Evolutionary conservation across 2,329 filamentous ascomycete species (phyloP).

Genomic region (Furcasterigmium furcatum): DNA sequence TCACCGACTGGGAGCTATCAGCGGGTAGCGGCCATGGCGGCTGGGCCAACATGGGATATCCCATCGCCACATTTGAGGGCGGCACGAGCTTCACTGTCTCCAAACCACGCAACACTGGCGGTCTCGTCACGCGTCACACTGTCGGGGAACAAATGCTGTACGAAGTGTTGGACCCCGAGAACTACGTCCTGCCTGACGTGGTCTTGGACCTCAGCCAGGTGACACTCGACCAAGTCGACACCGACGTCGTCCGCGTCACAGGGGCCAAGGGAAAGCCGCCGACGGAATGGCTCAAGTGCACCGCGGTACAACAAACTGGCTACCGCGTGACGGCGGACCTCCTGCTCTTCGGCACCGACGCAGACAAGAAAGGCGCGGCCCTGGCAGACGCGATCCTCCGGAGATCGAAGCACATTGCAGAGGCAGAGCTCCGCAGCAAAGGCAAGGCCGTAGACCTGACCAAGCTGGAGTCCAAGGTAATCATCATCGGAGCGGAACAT

Average conservation of each 20-base stretch:
- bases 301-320: conserved; percentile 2
- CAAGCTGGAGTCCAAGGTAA: conserved; percentile 3
- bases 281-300: conserved; percentile 5
- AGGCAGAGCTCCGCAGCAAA: not conserved
- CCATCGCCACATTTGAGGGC: conserved; percentile 3
- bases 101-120: conserved; percentile 1
- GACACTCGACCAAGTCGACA: not conserved
- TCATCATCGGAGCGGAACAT: conserved; percentile 4
- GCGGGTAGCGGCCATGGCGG: conserved; percentile 2
- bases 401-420: not conserved
- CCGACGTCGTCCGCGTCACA: conserved; percentile 1
- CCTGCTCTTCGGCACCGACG: conserved; percentile 1
- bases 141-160: conserved; percentile 5
- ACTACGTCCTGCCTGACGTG: conserved; percentile 5
- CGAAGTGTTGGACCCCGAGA: conserved; percentile 5
- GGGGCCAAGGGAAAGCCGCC: conserved; percentile 3
- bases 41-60: conserved; percentile 7
- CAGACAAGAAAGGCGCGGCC: conserved; percentile 1
- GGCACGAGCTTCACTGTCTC: conserved; percentile 1
- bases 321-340: conserved; percentile 1
- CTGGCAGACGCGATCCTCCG: conserved; percentile 2
- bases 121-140: conserved; percentile 2
- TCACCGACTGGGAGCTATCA: conserved; percentile 5
- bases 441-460: not conserved
- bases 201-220: conserved; percentile 4